These are phyloP conservation scores for Akanthomyces lecanii DNA, from an alignment of 2,329 filamentous ascomycete species.

Conservation along the genomic window DNA sequence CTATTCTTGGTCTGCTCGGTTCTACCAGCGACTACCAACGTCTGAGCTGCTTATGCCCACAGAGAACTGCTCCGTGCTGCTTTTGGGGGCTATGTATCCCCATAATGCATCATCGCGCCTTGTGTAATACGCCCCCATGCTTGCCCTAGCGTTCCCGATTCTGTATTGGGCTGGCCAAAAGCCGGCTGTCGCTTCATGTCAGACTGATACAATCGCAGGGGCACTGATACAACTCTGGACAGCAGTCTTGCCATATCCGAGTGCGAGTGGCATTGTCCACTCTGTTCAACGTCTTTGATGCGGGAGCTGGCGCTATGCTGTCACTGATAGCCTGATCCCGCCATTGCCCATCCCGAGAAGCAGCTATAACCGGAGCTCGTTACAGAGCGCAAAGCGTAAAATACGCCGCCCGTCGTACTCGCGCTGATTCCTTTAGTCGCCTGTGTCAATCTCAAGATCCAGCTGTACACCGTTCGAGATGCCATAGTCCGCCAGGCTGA, in stretches of 20 bases:
- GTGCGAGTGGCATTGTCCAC: background rate
- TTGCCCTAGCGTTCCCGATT: background rate
- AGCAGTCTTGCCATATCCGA: background rate
- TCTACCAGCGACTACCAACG: background rate
- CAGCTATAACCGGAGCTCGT: background rate
- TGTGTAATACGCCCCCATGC: background rate
- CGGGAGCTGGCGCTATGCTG: background rate
- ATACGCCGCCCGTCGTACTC: background rate
- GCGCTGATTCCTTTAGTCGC: constrained; percentile 41
- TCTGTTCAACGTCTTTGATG: background rate
- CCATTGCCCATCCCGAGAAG: background rate
- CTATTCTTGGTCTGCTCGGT: background rate
- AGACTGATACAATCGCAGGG: background rate
- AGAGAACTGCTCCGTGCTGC: background rate
- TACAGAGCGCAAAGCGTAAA: background rate
- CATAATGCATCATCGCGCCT: background rate
- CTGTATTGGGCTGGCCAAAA: background rate
- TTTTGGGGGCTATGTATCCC: background rate
- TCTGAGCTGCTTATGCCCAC: background rate
- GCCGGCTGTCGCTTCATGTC: background rate
- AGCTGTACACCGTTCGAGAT: constrained; percentile 81
- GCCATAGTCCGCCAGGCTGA: constrained; percentile 89
- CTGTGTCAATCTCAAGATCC: constrained; percentile 58
- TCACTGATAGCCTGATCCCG: background rate
- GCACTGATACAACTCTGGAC: background rate